Conservation (phyloP, 345 rosid genomes). For the Bretschneidera sinensis region DNA sequence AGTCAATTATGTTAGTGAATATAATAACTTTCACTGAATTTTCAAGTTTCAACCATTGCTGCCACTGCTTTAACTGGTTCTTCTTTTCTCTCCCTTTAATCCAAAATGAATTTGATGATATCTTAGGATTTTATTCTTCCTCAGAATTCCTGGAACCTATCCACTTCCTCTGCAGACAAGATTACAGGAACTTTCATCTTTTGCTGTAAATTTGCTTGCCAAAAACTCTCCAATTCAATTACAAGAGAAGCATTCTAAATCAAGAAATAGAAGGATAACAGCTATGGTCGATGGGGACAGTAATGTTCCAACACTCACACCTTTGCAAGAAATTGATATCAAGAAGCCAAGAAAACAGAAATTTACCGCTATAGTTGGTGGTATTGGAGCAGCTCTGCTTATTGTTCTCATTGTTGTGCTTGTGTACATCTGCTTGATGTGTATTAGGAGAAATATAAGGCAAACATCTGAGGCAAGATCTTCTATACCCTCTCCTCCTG, state of each 20-base stretch:
- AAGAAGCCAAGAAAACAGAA: slow-evolving; percentile 30
- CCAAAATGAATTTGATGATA: slow-evolving; percentile 3
- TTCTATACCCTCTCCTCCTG: slow-evolving; percentile 30
- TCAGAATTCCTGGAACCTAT: slow-evolving; percentile 26
- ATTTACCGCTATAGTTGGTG: slow-evolving; percentile 34
- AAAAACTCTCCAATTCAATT: no score
- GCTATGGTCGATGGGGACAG: slow-evolving; percentile 19
- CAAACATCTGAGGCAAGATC: slow-evolving; percentile 28
- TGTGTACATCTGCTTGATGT: slow-evolving; percentile 41
- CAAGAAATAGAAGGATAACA: slow-evolving; percentile 25
- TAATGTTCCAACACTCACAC: slow-evolving; percentile 40
- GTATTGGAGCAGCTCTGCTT: slow-evolving; percentile 33
- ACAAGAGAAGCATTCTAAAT: no score
- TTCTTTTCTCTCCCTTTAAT: background rate
- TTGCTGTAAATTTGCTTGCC: slow-evolving; percentile 19
- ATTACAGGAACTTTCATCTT: slow-evolving; percentile 10
- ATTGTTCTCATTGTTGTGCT: slow-evolving; percentile 27
- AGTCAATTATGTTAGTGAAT: no score
- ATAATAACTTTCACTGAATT: no score
- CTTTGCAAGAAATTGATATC: slow-evolving; percentile 19
- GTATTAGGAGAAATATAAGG: slow-evolving; percentile 23
- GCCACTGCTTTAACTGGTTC: no score
- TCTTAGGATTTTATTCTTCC: slow-evolving; percentile 10
- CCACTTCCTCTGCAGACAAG: slow-evolving; percentile 19
- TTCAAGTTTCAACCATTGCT: no score